Evolutionary conservation across 441 rosid species (phyloP).

Genomic region (Adansonia grandidieri): DNA sequence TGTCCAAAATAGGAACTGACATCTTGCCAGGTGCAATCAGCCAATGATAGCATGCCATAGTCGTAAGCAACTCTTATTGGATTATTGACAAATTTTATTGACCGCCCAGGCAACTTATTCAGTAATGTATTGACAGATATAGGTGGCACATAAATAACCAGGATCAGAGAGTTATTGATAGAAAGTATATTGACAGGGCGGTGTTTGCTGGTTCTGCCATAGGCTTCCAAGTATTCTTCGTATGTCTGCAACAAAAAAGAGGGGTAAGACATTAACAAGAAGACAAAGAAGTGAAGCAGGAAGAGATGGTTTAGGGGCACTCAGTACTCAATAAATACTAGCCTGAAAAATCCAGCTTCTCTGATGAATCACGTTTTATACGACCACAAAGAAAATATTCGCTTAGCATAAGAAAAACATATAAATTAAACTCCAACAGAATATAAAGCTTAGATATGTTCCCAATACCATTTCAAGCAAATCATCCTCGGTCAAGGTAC

Average conservation of each 20-base stretch:
- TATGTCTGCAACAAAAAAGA: conserved; percentile 69
- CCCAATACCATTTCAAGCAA: conserved; percentile 87
- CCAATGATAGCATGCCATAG: neutral
- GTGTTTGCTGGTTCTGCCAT: conserved; percentile 72
- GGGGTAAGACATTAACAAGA: conserved; percentile 25
- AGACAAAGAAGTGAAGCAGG: neutral
- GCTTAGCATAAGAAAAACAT: conserved; percentile 17
- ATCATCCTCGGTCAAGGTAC: conserved; percentile 84
- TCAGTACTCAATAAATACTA: neutral
- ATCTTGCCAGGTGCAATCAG: neutral
- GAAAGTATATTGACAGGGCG: conserved; percentile 62
- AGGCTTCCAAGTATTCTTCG: conserved; percentile 89
- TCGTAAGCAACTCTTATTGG: conserved; percentile 5
- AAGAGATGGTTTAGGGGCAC: neutral
- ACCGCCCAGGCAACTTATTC: neutral
- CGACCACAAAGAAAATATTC: conserved; percentile 18
- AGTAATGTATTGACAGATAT: conserved; percentile 12
- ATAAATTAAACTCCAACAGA: conserved; percentile 29
- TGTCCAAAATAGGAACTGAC: conserved; percentile 1
- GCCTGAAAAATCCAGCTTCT: conserved; percentile 20
- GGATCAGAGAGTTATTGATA: conserved; percentile 10
- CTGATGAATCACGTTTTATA: conserved; percentile 15
- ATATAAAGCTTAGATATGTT: conserved; percentile 32
- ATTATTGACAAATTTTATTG: conserved; percentile 18
- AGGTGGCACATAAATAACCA: neutral